These are phyloP conservation scores for Termitomyces eurrhizus DNA, from an alignment of 768 basidiomycete species.

Conservation along the genomic window DNA sequence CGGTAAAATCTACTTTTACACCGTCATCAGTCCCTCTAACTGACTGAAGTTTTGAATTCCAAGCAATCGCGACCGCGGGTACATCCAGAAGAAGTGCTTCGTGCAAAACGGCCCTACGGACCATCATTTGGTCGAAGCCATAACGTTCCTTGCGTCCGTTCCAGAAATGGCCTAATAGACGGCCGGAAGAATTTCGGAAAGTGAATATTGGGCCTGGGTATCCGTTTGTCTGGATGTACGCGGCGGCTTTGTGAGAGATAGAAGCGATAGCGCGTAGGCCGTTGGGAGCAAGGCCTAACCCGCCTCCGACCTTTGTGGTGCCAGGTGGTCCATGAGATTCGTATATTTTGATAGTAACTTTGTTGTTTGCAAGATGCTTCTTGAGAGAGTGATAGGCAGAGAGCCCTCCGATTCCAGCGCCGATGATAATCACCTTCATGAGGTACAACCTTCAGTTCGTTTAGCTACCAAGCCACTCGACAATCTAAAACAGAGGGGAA, in stretches of 20 bases:
- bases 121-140: constrained; percentile 29
- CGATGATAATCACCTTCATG: constrained; percentile 33
- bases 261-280: constrained; percentile 31
- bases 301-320: constrained; percentile 29
- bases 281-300: constrained; percentile 37
- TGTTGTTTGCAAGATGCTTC: constrained; percentile 23
- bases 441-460: neutral
- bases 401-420: constrained; percentile 32
- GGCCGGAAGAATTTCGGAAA: constrained; percentile 27
- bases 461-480: neutral
- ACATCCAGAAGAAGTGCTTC: constrained; percentile 29
- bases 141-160: constrained; percentile 26
- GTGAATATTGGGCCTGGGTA: constrained; percentile 8
- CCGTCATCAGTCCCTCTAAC: constrained; percentile 24
- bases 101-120: constrained; percentile 29
- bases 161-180: constrained; percentile 24
- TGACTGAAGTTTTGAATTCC: constrained; percentile 25
- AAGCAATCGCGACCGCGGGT: constrained; percentile 23
- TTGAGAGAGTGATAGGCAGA: constrained; percentile 27
- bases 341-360: constrained; percentile 23
- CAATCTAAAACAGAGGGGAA: constrained; percentile 6
- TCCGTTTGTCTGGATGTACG: constrained; percentile 24
- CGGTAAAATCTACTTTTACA: constrained; percentile 23
- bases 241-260: constrained; percentile 24
- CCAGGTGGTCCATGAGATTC: constrained; percentile 29